A percentile compares a stretch with the other conserved stretches of the same genome.
Evolutionary conservation across 768 basidiomycete genomes (phyloP).

Genomic region (Clathrus columnatus): DNA sequence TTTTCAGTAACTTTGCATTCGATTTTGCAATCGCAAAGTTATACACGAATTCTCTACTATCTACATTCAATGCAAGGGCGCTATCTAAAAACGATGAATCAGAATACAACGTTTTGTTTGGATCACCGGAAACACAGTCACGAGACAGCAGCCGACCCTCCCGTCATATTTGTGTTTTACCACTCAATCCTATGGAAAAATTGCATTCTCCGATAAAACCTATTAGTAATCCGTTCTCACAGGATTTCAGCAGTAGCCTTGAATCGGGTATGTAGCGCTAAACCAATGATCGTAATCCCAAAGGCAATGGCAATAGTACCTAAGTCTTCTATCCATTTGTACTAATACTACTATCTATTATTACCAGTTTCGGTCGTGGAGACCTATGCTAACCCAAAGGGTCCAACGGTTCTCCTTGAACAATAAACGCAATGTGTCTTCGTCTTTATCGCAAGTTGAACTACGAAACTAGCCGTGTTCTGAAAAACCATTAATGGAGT

Average conservation of each 20-base stretch:
- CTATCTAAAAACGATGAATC: background rate
- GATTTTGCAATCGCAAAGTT: slow-evolving; percentile 26
- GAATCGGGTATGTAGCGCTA: too few relatives aligned
- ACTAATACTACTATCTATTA: too few relatives aligned
- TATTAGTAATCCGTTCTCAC: background rate
- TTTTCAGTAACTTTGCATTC: slow-evolving; percentile 17
- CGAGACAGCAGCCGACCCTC: background rate
- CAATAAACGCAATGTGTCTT: too few relatives aligned
- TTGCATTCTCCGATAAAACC: background rate
- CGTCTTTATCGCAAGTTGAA: too few relatives aligned
- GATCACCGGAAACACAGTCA: background rate
- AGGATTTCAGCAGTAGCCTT: background rate
- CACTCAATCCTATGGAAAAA: background rate
- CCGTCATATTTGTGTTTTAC: background rate
- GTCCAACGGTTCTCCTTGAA: too few relatives aligned
- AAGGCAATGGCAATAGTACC: too few relatives aligned
- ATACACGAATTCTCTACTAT: slow-evolving; percentile 28
- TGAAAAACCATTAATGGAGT: too few relatives aligned
- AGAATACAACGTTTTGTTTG: background rate
- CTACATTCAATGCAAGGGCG: slow-evolving; percentile 24
- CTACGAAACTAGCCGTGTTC: too few relatives aligned
- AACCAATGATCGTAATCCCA: too few relatives aligned
- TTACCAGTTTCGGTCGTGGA: too few relatives aligned
- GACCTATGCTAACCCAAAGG: too few relatives aligned
- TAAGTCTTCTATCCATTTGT: too few relatives aligned